Conservation (phyloP, 2,329 filamentous ascomycete genomes). For the Clarireedia monteithiana region DNA sequence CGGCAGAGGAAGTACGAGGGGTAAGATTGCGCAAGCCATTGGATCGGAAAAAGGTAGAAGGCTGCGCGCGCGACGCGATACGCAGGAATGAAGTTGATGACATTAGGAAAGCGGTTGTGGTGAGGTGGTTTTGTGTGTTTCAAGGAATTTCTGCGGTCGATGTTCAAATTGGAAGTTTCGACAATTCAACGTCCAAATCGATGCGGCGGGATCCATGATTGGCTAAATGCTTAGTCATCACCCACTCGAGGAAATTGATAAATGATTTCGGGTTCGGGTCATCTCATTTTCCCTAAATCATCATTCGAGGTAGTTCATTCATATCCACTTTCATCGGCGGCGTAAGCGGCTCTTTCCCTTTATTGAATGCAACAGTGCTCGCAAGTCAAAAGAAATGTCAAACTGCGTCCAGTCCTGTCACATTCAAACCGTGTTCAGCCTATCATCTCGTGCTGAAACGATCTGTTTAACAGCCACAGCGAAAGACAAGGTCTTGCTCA, state of each 20-base stretch:
- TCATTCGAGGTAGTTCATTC: not conserved
- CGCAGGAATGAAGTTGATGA: slow-evolving; percentile 63
- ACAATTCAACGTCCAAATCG: not conserved
- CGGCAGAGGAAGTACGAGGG: slow-evolving; percentile 44
- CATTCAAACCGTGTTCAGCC: too few relatives aligned
- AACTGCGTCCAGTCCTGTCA: not conserved
- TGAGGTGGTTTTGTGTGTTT: slow-evolving; percentile 7
- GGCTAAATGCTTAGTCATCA: slow-evolving; percentile 3
- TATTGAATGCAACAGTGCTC: not conserved
- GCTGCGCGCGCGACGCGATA: slow-evolving; percentile 58
- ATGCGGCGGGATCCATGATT: not conserved
- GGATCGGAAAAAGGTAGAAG: slow-evolving; percentile 53
- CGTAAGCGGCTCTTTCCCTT: not conserved
- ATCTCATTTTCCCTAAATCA: not conserved
- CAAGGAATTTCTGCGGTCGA: slow-evolving; percentile 10
- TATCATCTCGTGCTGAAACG: too few relatives aligned
- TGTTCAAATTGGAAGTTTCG: slow-evolving; percentile 7
- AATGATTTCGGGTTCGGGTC: not conserved
- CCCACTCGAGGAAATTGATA: not conserved
- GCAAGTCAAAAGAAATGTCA: not conserved
- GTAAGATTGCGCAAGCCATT: slow-evolving; percentile 51
- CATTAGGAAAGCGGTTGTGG: slow-evolving; percentile 39
- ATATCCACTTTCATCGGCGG: not conserved
- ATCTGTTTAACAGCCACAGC: too few relatives aligned
- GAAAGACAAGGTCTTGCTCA: too few relatives aligned